Conservation (phyloP, 73 alveolate species). For the Paramecium pentaurelia region DNA sequence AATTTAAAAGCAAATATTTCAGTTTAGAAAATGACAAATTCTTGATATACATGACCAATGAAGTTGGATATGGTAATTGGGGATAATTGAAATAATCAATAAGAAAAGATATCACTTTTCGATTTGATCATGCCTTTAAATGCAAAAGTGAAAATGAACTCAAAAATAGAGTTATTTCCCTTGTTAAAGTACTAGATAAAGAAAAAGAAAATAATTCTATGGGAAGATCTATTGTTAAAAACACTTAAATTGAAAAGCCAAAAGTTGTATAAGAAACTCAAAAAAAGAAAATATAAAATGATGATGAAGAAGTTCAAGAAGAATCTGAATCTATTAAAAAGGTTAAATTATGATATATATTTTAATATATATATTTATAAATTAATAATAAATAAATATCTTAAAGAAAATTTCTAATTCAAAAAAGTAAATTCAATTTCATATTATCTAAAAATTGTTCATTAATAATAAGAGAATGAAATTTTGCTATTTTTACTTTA, state of each 20-base stretch:
- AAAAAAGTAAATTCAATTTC: background rate
- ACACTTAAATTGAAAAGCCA: background rate
- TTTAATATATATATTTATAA: background rate
- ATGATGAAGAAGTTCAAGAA: background rate
- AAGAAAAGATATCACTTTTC: conserved; percentile 83
- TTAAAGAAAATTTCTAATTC: background rate
- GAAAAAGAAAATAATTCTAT: conserved; percentile 66
- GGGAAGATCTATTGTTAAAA: conserved; percentile 24
- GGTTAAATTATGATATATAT: conserved; percentile 1
- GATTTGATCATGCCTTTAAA: conserved; percentile 92
- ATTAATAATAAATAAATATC: background rate
- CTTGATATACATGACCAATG: conserved; percentile 84
- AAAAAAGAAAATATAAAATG: background rate
- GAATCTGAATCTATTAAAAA: conserved; percentile 5
- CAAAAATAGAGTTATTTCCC: conserved; percentile 91
- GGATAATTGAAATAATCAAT: conserved; percentile 83
- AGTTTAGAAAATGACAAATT: conserved; percentile 79
- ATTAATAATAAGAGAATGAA: background rate
- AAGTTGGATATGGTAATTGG: conserved; percentile 97
- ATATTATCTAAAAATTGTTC: background rate
- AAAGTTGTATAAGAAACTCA: background rate
- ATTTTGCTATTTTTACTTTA: background rate
- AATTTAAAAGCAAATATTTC: conserved; percentile 78
- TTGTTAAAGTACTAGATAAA: conserved; percentile 92
- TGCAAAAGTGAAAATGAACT: conserved; percentile 93